These are phyloP conservation scores for Clavispora phyllophila DNA, from an alignment of 805 yeast species.

Conservation along the genomic window DNA sequence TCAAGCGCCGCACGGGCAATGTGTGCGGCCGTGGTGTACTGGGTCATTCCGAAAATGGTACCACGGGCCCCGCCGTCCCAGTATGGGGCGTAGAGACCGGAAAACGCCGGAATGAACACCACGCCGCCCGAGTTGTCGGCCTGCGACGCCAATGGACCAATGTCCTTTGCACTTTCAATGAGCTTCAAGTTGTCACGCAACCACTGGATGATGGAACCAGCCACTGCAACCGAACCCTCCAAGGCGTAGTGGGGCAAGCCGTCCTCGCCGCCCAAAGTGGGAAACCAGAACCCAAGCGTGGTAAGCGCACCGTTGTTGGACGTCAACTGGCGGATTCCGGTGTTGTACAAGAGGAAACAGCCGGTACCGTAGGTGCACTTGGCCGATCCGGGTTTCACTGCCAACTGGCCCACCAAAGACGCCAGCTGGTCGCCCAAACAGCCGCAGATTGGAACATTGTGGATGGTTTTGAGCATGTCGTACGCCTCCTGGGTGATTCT, in stretches of 20 bases:
- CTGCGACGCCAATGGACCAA: slow-evolving; percentile 84
- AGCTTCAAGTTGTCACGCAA: slow-evolving; percentile 83
- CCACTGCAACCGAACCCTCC: slow-evolving; percentile 95
- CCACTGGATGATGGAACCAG: slow-evolving; percentile 94
- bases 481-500: slow-evolving; percentile 48
- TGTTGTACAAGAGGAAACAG: slow-evolving; percentile 82
- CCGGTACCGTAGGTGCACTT: slow-evolving; percentile 98
- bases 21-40: slow-evolving; percentile 86
- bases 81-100: slow-evolving; percentile 92
- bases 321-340: slow-evolving; percentile 68
- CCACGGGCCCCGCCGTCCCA: slow-evolving; percentile 95
- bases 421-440: slow-evolving; percentile 94
- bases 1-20: slow-evolving; percentile 93
- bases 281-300: slow-evolving; percentile 89
- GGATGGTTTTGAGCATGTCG: slow-evolving; percentile 44
- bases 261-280: slow-evolving; percentile 45
- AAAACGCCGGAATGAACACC: slow-evolving; percentile 90
- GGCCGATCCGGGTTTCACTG: slow-evolving; percentile 77
- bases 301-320: slow-evolving; percentile 81
- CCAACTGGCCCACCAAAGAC: slow-evolving; percentile 88
- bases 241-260: slow-evolving; percentile 76
- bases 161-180: slow-evolving; percentile 76
- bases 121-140: slow-evolving; percentile 86
- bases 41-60: slow-evolving; percentile 88
- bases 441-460: slow-evolving; percentile 74